phyloP scores from a whole-genome alignment of 2,329 filamentous ascomycete genomes.

The Xylaria sp. region DNA sequence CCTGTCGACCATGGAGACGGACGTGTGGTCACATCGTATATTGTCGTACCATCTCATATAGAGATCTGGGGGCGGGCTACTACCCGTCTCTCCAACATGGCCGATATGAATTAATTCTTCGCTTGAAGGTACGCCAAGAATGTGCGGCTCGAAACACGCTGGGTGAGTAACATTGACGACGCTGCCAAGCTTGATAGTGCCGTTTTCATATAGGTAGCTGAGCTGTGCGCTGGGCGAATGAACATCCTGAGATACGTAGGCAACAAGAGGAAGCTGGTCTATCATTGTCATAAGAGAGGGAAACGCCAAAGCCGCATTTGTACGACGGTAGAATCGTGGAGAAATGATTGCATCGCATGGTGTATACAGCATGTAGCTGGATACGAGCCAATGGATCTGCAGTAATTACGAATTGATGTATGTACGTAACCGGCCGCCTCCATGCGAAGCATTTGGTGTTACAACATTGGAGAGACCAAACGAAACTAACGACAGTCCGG shows the following conservation, averaged over 20 bases:
- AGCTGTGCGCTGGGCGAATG: not conserved
- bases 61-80: constrained; percentile 22
- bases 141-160: constrained; percentile 30
- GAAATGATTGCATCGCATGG: not conserved
- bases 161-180: constrained; percentile 16
- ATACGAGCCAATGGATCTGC: not conserved
- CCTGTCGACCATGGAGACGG: not conserved
- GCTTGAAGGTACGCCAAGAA: constrained; percentile 33
- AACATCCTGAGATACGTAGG: not conserved
- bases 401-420: not conserved
- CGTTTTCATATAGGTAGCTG: constrained; percentile 16
- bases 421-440: constrained; percentile 20
- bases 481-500: constrained; percentile 18
- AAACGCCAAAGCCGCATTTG: not conserved
- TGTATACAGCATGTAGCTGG: not conserved
- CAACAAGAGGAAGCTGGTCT: not conserved
- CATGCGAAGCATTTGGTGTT: constrained; percentile 4
- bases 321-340: not conserved
- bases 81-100: constrained; percentile 23
- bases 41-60: constrained; percentile 26
- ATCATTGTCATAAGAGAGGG: not conserved
- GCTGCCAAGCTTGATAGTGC: constrained; percentile 22
- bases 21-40: constrained; percentile 6
- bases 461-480: constrained; percentile 23
- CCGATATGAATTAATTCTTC: constrained; percentile 27